Percentiles rank a stretch among this genome's conserved stretches.
These are phyloP conservation scores for Agaricus blazei DNA, from an alignment of 768 basidiomycete species.

Conservation along the genomic window DNA sequence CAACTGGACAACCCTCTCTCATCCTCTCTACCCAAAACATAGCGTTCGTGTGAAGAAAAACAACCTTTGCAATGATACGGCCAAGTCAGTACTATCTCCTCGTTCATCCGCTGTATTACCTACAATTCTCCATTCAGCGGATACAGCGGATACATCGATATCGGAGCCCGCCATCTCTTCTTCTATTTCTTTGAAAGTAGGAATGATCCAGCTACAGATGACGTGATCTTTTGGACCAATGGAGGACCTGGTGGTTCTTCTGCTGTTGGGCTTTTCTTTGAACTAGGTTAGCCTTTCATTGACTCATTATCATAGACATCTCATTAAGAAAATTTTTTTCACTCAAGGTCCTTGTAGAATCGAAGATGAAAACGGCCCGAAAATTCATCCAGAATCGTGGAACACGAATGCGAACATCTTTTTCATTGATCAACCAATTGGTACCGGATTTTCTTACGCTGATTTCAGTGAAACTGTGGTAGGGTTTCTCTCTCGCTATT, in stretches of 20 bases:
- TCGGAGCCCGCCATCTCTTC: conserved; percentile 58
- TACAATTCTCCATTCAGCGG: not conserved
- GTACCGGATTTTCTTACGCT: conserved; percentile 60
- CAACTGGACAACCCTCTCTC: conserved; percentile 22
- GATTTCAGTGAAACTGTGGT: conserved; percentile 61
- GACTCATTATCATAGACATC: not conserved
- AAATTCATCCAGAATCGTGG: conserved; percentile 61
- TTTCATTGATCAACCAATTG: conserved; percentile 59
- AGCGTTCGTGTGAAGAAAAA: conserved; percentile 53
- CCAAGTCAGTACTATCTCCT: conserved; percentile 31
- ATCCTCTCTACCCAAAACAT: conserved; percentile 49
- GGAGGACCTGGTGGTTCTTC: conserved; percentile 41
- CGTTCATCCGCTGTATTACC: not conserved
- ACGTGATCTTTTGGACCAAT: conserved; percentile 58
- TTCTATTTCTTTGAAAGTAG: conserved; percentile 81
- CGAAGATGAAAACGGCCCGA: conserved; percentile 43
- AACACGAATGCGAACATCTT: conserved; percentile 65
- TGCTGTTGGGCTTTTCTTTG: conserved; percentile 66
- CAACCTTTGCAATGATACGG: conserved; percentile 52
- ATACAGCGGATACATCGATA: conserved; percentile 60
- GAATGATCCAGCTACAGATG: conserved; percentile 53
- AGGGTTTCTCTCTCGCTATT: conserved; percentile 13
- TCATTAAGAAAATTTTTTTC: not conserved
- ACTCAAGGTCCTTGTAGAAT: conserved; percentile 62
- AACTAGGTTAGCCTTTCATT: conserved; percentile 24